Percentiles rank a stretch among this genome's conserved stretches.
phyloP scores from a whole-genome alignment of 1,139 yeast species.

The Geotrichum siamense region DNA sequence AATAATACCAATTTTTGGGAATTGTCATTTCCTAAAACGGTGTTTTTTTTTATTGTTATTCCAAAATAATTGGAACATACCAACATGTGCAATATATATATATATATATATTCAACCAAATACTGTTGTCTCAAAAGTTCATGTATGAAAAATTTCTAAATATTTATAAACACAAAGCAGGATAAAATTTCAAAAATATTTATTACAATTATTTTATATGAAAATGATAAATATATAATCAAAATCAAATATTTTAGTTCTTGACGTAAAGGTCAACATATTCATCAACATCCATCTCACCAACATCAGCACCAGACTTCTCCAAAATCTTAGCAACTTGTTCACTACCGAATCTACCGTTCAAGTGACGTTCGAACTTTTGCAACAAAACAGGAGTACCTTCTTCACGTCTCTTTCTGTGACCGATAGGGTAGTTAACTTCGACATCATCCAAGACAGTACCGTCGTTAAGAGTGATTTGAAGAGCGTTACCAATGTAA shows the following conservation, averaged over 20 bases:
- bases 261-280: constrained; percentile 42
- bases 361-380: constrained; percentile 46
- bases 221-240: too few species aligned
- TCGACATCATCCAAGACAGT: constrained; percentile 46
- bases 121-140: too few species aligned
- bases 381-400: constrained; percentile 48
- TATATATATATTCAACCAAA: too few species aligned
- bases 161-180: too few species aligned
- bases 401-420: constrained; percentile 49
- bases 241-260: constrained; percentile 12
- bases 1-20: too few species aligned
- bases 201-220: too few species aligned
- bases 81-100: too few species aligned
- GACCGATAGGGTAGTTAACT: constrained; percentile 54
- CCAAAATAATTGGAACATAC: too few species aligned
- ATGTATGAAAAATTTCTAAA: too few species aligned
- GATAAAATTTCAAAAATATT: too few species aligned
- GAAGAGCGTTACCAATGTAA: constrained; percentile 49
- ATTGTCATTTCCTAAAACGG: too few species aligned
- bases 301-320: constrained; percentile 36
- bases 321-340: constrained; percentile 39
- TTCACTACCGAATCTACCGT: constrained; percentile 39
- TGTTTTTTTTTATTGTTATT: too few species aligned
- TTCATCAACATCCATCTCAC: constrained; percentile 41
- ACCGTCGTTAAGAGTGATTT: constrained; percentile 48